Evolutionary conservation across 2,329 filamentous ascomycete genomes (phyloP), one percentile per base, ranked within the genome.

Genomic region (Phyllosticta citribraziliensis): DNA sequence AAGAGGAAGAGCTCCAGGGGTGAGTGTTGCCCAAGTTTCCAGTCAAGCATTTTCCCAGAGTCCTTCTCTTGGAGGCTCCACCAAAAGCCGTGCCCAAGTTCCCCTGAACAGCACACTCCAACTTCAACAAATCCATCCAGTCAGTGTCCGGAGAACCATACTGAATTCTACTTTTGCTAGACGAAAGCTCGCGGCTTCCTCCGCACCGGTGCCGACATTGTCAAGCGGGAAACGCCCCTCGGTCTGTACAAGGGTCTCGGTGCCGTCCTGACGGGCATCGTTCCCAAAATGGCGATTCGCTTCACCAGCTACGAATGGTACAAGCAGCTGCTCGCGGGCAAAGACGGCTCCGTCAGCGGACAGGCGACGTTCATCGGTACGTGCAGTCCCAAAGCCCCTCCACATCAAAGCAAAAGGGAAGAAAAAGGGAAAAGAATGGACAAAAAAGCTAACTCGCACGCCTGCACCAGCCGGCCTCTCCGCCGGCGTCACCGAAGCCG

Each of bases 281-380:
- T 99, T 22, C 94, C 94, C 60, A 99, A 99, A 78, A 99, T 99
- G 94, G 94, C 94, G 64, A 99, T 97, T 74, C 89, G 94, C 50
- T 99, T 99, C 78, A 96, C 93, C 55, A 96, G 90, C 60, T 99
- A 97, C 76, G 94, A 97, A 76, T 85, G 84, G 73, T 99, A 97
- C 78, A 97, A 97, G 83, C 86, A 91, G 72, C 64, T 88, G 64
- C 80, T 97, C 24, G 86, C 89, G 52, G 81, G 90, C 74, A 53
- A 5, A 3, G 71, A 84, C 2, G 89, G 90, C 52, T 70, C 73
- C 30, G 82, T 96, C 55, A 85, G 84, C 30, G 88, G 88, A 55
- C 81, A 82, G 66, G 83, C 83, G 24, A 97, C 91, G 19, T 89
- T 90, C 73, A 67, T 88, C 55, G 83, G 84, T 87, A 76, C 63